Conservation (phyloP, 2,329 filamentous ascomycete species). For the Xylogone sp. region DNA sequence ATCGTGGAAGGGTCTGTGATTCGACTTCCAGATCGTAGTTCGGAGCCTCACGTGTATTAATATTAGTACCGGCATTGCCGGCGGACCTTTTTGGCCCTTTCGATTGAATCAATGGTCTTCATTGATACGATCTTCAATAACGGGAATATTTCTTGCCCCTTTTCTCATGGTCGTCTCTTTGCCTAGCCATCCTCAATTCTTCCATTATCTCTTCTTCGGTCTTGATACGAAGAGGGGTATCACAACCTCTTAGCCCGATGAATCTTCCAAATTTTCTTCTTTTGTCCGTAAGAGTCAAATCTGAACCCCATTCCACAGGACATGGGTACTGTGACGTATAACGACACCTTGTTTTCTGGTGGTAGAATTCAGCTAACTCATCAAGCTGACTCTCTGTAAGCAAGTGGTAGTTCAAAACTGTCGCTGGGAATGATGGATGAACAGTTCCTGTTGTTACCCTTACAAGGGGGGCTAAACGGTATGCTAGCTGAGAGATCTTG, state of each 20-base stretch:
- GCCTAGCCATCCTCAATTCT: constrained; percentile 35
- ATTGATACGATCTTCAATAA: constrained; percentile 4
- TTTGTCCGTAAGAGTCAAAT: constrained; percentile 57
- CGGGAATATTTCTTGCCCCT: not conserved
- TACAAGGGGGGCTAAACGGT: constrained; percentile 63
- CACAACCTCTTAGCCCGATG: constrained; percentile 65
- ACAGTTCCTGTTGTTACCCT: constrained; percentile 57
- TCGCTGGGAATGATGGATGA: constrained; percentile 62
- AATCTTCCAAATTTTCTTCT: constrained; percentile 69
- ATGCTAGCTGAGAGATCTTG: constrained; percentile 63
- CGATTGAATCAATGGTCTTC: constrained; percentile 16
- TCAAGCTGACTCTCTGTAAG: constrained; percentile 70
- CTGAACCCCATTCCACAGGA: constrained; percentile 58
- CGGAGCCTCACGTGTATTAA: not conserved
- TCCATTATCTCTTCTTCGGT: constrained; percentile 32
- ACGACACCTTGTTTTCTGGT: constrained; percentile 58
- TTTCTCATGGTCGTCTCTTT: constrained; percentile 18
- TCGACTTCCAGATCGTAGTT: not conserved
- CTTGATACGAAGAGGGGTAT: constrained; percentile 37
- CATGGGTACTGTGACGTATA: constrained; percentile 61
- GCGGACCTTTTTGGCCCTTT: not conserved
- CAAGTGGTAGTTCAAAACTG: constrained; percentile 69
- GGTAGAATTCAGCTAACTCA: constrained; percentile 67
- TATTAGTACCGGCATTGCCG: not conserved
- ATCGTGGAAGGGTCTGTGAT: constrained; percentile 69